These are phyloP conservation scores for Penicillium sp. DNA, from an alignment of 2,329 filamentous ascomycete species.

Conservation along the genomic window DNA sequence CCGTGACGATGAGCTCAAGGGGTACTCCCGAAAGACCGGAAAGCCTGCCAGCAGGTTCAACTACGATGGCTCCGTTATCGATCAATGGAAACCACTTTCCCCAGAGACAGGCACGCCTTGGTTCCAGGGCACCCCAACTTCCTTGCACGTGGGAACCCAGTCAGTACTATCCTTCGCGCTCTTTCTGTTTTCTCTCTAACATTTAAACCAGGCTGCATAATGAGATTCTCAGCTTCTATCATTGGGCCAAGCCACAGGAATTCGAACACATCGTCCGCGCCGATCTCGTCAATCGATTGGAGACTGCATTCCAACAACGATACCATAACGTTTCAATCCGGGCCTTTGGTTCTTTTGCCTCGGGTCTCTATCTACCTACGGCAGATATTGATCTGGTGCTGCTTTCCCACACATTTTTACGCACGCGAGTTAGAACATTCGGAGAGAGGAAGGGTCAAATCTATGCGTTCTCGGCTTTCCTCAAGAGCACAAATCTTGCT, in stretches of 20 bases:
- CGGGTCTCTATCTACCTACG: slow-evolving; percentile 71
- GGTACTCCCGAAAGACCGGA: slow-evolving; percentile 51
- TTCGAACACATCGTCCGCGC: slow-evolving; percentile 75
- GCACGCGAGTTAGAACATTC: slow-evolving; percentile 50
- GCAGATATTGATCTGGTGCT: slow-evolving; percentile 94
- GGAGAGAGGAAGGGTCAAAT: slow-evolving; percentile 55
- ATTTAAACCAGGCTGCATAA: slow-evolving; percentile 66
- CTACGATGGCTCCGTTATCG: slow-evolving; percentile 50
- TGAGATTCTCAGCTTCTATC: slow-evolving; percentile 85
- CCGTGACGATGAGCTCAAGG: slow-evolving; percentile 64
- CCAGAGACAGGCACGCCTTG: slow-evolving; percentile 59
- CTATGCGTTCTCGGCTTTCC: slow-evolving; percentile 59
- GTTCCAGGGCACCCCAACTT: slow-evolving; percentile 40
- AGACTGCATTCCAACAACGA: slow-evolving; percentile 54
- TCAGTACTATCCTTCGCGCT: slow-evolving; percentile 18
- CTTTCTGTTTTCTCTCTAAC: not conserved
- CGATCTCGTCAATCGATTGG: slow-evolving; percentile 68
- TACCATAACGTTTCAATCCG: slow-evolving; percentile 63
- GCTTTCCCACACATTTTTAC: slow-evolving; percentile 60
- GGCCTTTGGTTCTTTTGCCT: slow-evolving; percentile 91
- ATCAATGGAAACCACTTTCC: slow-evolving; percentile 52
- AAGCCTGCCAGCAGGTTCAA: slow-evolving; percentile 54
- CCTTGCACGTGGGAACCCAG: slow-evolving; percentile 35
- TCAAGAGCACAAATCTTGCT: slow-evolving; percentile 58
- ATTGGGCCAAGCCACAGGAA: slow-evolving; percentile 71